Percentiles rank a stretch among this genome's conserved stretches.
phyloP scores from a whole-genome alignment of 2,329 filamentous ascomycete species.

The Colletotrichum sp. region DNA sequence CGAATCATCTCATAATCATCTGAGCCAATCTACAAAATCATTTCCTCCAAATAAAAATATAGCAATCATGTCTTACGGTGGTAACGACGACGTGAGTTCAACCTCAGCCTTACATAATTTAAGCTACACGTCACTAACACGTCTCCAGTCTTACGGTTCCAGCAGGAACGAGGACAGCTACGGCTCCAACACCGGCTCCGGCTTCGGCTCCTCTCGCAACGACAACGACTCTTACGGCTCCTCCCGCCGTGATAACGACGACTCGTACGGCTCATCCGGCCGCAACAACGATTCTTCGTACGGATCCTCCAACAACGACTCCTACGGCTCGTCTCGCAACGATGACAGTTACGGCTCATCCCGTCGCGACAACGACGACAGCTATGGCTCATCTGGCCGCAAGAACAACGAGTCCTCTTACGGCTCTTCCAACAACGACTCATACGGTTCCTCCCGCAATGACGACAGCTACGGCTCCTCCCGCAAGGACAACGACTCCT shows the following conservation, averaged over 20 bases:
- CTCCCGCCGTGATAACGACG: slow-evolving; percentile 18
- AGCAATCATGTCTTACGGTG: slow-evolving; percentile 51
- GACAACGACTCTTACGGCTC: slow-evolving; percentile 6
- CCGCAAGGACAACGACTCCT: slow-evolving; percentile 6
- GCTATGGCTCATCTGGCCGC: background rate
- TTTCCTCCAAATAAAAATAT: background rate
- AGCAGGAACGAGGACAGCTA: slow-evolving; percentile 27
- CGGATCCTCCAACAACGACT: slow-evolving; percentile 23
- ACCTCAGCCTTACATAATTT: background rate
- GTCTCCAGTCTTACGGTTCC: background rate
- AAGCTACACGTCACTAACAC: background rate
- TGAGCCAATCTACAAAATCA: background rate
- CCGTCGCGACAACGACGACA: slow-evolving; percentile 19
- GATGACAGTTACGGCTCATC: slow-evolving; percentile 14
- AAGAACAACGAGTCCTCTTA: slow-evolving; percentile 11
- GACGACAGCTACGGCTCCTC: slow-evolving; percentile 24
- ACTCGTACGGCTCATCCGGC: slow-evolving; percentile 14
- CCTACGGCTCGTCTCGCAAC: slow-evolving; percentile 21
- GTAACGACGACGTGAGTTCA: slow-evolving; percentile 41
- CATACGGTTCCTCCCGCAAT: slow-evolving; percentile 19
- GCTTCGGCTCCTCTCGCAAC: slow-evolving; percentile 22
- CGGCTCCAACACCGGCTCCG: slow-evolving; percentile 18
- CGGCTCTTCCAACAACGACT: slow-evolving; percentile 23
- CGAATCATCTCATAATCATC: background rate
- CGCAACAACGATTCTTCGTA: slow-evolving; percentile 18